Conservation (phyloP, 495 filamentous ascomycete species). For the Saxophila tyrrhenica region DNA sequence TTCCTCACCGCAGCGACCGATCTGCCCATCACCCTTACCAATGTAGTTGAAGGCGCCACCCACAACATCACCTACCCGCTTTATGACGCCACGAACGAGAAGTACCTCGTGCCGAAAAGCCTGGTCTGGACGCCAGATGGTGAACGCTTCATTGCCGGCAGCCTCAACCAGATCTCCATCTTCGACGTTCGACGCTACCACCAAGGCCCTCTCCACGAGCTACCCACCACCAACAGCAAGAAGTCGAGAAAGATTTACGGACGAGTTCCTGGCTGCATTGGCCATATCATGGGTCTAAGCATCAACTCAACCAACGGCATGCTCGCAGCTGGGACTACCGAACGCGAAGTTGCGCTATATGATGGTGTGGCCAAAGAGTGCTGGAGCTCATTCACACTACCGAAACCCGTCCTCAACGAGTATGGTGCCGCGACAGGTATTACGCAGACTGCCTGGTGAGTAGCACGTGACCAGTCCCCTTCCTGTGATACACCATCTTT, state of each 20-base stretch:
- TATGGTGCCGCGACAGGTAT: constrained; percentile 51
- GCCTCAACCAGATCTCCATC: constrained; percentile 56
- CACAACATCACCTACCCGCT: constrained; percentile 54
- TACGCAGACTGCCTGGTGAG: constrained; percentile 50
- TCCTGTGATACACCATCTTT: too few relatives aligned
- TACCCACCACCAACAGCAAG: constrained; percentile 59
- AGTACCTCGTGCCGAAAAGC: constrained; percentile 62
- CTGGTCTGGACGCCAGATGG: constrained; percentile 56
- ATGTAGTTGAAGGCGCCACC: constrained; percentile 33
- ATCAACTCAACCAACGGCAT: constrained; percentile 40
- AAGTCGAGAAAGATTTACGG: constrained; percentile 58
- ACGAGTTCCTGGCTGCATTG: constrained; percentile 69
- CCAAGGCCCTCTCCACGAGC: constrained; percentile 46
- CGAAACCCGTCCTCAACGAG: constrained; percentile 30
- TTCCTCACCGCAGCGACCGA: constrained; percentile 56
- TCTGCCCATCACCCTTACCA: constrained; percentile 66
- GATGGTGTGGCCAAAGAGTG: constrained; percentile 50
- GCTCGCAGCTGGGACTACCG: constrained; percentile 75
- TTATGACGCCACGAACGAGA: constrained; percentile 64
- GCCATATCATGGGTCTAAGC: constrained; percentile 59
- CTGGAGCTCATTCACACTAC: constrained; percentile 53
- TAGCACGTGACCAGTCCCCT: too few relatives aligned
- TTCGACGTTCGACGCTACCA: constrained; percentile 66
- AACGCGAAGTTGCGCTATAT: constrained; percentile 65
- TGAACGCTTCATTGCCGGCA: constrained; percentile 58